Evolutionary conservation across 306 rosid genomes (phyloP).

Genomic region (Prunus mongolica): DNA sequence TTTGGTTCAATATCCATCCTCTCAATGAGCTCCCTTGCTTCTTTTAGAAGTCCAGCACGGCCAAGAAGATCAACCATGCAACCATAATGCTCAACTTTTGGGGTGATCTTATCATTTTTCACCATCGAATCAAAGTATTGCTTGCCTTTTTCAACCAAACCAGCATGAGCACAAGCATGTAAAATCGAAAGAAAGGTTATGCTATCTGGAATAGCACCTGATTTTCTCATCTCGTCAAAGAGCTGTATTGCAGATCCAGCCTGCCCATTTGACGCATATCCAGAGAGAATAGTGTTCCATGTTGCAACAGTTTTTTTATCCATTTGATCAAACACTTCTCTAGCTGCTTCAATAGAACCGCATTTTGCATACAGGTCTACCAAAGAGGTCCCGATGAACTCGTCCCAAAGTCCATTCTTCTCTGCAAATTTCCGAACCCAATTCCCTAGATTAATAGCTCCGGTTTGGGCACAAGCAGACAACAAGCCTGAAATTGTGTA

Average conservation of each 20-base stretch:
- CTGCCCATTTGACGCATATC: conserved; percentile 1
- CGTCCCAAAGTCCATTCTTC: conserved; percentile 5
- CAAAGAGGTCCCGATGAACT: conserved; percentile 2
- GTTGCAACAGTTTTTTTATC: conserved; percentile 2
- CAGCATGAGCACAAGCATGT: conserved; percentile 14
- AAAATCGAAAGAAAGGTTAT: not conserved
- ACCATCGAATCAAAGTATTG: not conserved
- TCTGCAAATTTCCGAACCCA: conserved; percentile 5
- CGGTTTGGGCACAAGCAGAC: conserved; percentile 3
- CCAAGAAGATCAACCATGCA: conserved; percentile 5
- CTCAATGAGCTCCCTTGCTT: not conserved
- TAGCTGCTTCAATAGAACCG: conserved; percentile 1
- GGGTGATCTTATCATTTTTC: not conserved
- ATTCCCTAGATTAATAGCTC: conserved; percentile 2
- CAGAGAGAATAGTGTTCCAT: conserved; percentile 1
- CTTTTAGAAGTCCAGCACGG: not conserved
- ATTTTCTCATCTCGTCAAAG: conserved; percentile 6
- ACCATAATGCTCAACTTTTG: conserved; percentile 2
- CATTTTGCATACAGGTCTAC: conserved; percentile 2
- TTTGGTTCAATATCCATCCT: not conserved
- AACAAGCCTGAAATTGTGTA: not conserved
- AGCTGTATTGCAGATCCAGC: not conserved
- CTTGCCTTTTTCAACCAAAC: not conserved
- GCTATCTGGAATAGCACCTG: not conserved
- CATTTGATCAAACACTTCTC: conserved; percentile 8